Evolutionary conservation across 1,284 basidiomycete genomes (phyloP).

Genomic region (Rhodotorula sp.): DNA sequence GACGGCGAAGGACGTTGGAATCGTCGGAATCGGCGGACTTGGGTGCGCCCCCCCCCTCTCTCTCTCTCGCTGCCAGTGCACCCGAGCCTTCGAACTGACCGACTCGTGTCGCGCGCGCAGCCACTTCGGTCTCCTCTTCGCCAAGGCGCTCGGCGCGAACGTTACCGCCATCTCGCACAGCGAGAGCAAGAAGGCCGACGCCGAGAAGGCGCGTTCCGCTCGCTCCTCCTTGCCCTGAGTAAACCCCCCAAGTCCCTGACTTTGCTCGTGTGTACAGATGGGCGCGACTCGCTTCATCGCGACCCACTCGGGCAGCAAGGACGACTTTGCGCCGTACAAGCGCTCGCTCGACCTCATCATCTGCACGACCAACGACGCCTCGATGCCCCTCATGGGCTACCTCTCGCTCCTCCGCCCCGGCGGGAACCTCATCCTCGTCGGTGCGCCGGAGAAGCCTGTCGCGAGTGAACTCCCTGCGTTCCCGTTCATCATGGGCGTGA

Average conservation of each 20-base stretch:
- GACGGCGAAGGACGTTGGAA: constrained; percentile 54
- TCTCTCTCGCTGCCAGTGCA: too few species aligned
- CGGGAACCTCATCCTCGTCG: constrained; percentile 51
- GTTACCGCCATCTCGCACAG: constrained; percentile 52
- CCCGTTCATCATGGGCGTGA: constrained; percentile 44
- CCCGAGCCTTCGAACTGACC: too few species aligned
- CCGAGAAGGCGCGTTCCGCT: constrained; percentile 41
- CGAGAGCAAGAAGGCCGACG: constrained; percentile 43
- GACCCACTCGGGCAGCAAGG: constrained; percentile 43
- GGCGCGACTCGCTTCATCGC: constrained; percentile 51
- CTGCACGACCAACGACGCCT: constrained; percentile 50
- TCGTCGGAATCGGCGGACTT: constrained; percentile 53
- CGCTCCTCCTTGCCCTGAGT: too few species aligned
- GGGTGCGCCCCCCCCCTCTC: too few species aligned
- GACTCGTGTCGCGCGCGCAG: background rate
- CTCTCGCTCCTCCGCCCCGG: constrained; percentile 50
- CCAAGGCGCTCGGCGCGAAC: constrained; percentile 50
- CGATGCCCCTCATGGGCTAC: constrained; percentile 50
- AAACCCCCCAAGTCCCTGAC: too few species aligned
- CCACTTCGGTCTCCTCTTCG: constrained; percentile 43
- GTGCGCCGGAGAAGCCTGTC: constrained; percentile 40
- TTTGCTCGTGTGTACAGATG: constrained; percentile 37
- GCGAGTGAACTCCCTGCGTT: constrained; percentile 40
- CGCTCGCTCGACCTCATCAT: constrained; percentile 53
- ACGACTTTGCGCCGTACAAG: constrained; percentile 44